Evolutionary conservation across 192 early-diverging fungal genomes (phyloP), one percentile per base, ranked within the genome.

Genomic region (Linnemannia elongata): DNA sequence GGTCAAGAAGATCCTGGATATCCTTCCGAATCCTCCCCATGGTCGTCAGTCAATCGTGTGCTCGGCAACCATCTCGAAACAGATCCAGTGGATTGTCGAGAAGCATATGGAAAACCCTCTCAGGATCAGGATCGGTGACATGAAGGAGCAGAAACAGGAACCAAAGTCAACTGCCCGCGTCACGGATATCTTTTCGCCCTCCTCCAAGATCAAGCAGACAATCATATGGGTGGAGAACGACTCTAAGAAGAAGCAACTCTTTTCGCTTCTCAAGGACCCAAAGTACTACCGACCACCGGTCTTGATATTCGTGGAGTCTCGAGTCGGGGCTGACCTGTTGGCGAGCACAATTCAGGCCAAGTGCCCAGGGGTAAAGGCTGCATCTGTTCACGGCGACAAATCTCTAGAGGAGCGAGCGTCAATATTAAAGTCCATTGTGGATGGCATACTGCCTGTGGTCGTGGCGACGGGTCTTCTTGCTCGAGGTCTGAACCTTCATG

Each of bases 181-280:
- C 41, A 55, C 75, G 8, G 60, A 81, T 9, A 72, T 81, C 2
- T 81, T 81, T 63, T 87, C 80, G 2, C 79, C 85, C 6, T 75
- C 85, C 18, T 89, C 81, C 20, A 47, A 75, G 44, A 88, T 93
- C 63, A 90, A 91, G 35, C 92, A 93, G 44, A 93, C 92, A 7
- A 75, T 93, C 49, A 66, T 93, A 9, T 93, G 92, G 92, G 89
- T 93, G 1, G 91, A 92, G 47, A 92, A 92, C 71, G 79, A 80
- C 3, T 90, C 88, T 38, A 93, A 93, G 80, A 85, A 89, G 57
- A 93, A 93, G 42, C 82, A 88, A n/a, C 80, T 93, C 0, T 87
- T 92, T 39, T 92, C 91, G 8, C 82, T 93, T 60, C 76, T 93
- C 9, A 88, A 82, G 36, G 88, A 93, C 33, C 88, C 91, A 33